These are phyloP conservation scores for Pichia californica DNA, from an alignment of 805 yeast species.

Conservation along the genomic window DNA sequence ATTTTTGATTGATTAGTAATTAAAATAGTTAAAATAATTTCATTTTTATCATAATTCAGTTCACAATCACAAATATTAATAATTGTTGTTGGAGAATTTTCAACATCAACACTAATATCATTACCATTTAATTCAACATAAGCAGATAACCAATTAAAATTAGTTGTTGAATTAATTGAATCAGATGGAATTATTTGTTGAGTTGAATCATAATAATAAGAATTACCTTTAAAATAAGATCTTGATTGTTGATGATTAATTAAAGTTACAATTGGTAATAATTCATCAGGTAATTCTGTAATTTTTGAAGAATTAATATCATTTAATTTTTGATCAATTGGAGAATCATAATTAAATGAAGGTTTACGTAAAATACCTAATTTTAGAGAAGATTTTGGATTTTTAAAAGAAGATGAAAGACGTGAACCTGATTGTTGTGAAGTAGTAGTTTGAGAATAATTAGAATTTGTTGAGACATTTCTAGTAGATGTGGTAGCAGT, in stretches of 20 bases:
- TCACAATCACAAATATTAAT: slow-evolving; percentile 45
- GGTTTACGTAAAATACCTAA: slow-evolving; percentile 1
- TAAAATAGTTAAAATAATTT: slow-evolving; percentile 13
- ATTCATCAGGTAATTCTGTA: slow-evolving; percentile 46
- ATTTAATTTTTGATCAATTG: neutral
- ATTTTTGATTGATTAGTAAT: slow-evolving; percentile 23
- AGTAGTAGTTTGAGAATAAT: neutral
- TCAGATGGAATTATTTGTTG: neutral
- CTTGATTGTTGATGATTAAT: slow-evolving; percentile 65
- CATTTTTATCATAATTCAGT: slow-evolving; percentile 13
- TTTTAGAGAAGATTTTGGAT: neutral
- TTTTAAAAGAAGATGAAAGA: neutral
- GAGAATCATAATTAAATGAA: slow-evolving; percentile 3
- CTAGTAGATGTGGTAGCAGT: too few species aligned
- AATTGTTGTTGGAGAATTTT: slow-evolving; percentile 36
- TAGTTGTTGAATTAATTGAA: neutral
- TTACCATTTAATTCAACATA: slow-evolving; percentile 39
- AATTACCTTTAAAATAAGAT: slow-evolving; percentile 34
- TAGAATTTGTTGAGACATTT: neutral
- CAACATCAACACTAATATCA: slow-evolving; percentile 41
- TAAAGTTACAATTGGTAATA: slow-evolving; percentile 65
- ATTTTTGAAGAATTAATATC: neutral
- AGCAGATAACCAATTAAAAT: slow-evolving; percentile 22
- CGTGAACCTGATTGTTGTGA: neutral
- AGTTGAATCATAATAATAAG: slow-evolving; percentile 8